phyloP scores from a whole-genome alignment of 495 filamentous ascomycete species.

The Neurospora hispaniola region DNA sequence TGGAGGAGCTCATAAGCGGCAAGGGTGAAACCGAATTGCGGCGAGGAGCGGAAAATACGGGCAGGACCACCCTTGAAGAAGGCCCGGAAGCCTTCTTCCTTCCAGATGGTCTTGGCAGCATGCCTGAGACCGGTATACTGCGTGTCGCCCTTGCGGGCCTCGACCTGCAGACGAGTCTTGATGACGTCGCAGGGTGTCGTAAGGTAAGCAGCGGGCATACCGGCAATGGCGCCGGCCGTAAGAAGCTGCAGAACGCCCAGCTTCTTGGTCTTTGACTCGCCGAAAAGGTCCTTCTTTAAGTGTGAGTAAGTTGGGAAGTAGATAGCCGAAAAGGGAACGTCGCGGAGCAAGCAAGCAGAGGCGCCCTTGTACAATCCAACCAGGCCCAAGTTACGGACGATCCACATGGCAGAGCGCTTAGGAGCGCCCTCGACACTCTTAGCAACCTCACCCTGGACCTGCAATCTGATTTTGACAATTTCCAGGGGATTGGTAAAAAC shows the following conservation, averaged over 20 bases:
- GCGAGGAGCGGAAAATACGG: constrained; percentile 84
- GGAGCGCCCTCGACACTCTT: constrained; percentile 77
- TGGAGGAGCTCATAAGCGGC: constrained; percentile 90
- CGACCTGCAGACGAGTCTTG: constrained; percentile 95
- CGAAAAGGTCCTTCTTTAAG: constrained; percentile 86
- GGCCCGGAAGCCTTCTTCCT: constrained; percentile 85
- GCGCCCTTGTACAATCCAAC: constrained; percentile 95
- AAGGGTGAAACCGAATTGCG: constrained; percentile 95
- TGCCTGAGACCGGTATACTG: constrained; percentile 80
- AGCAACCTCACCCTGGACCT: constrained; percentile 92
- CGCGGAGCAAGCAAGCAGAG: constrained; percentile 87
- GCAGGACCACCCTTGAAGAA: constrained; percentile 99
- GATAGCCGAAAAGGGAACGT: constrained; percentile 95
- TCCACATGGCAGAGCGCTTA: constrained; percentile 91
- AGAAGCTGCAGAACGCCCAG: constrained; percentile 89
- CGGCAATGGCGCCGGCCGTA: constrained; percentile 89
- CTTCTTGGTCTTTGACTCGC: constrained; percentile 79
- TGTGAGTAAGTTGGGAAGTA: constrained; percentile 97
- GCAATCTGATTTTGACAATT: constrained; percentile 97
- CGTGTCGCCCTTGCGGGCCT: constrained; percentile 89
- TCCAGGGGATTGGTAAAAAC: constrained; percentile 96
- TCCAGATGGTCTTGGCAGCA: constrained; percentile 68
- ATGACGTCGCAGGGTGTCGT: constrained; percentile 98
- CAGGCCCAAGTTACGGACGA: constrained; percentile 89
- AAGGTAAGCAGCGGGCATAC: constrained; percentile 96